Conservation (phyloP, 2,329 filamentous ascomycete species). For the Xylaria sp. region DNA sequence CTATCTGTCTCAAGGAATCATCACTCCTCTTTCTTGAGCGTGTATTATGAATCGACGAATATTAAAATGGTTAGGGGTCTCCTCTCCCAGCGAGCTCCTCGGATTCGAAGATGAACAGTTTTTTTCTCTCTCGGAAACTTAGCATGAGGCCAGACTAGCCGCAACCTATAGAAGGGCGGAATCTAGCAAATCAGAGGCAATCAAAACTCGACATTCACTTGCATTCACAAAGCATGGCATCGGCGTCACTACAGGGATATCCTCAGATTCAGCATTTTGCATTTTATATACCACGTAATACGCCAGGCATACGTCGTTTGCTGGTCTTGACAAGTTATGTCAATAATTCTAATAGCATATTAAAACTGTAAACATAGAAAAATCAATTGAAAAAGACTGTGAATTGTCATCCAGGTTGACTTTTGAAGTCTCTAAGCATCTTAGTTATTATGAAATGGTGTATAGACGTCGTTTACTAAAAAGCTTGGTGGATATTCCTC, state of each 20-base stretch:
- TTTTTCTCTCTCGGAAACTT: neutral
- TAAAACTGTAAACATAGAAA: constrained; percentile 25
- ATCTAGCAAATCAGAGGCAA: constrained; percentile 7
- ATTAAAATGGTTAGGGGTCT: constrained; percentile 16
- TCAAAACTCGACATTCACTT: neutral
- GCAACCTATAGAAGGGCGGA: constrained; percentile 10
- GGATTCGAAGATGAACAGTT: neutral
- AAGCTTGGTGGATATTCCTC: neutral
- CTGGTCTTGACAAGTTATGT: neutral
- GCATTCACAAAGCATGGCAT: constrained; percentile 11
- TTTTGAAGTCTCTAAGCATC: neutral
- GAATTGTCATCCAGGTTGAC: neutral
- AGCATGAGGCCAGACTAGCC: neutral
- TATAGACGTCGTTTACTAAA: neutral
- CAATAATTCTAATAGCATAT: neutral
- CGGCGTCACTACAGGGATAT: constrained; percentile 3
- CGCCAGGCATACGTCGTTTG: neutral
- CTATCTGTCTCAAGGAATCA: constrained; percentile 9
- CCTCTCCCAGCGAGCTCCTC: constrained; percentile 6
- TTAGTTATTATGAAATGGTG: neutral
- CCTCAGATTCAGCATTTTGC: neutral
- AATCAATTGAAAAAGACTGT: constrained; percentile 3
- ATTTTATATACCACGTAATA: constrained; percentile 10
- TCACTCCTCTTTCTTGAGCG: constrained; percentile 11
- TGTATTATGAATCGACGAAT: constrained; percentile 24